Evolutionary conservation across 805 yeast species (phyloP).

Genomic region (Schwanniomyces pseudopolymorphus): DNA sequence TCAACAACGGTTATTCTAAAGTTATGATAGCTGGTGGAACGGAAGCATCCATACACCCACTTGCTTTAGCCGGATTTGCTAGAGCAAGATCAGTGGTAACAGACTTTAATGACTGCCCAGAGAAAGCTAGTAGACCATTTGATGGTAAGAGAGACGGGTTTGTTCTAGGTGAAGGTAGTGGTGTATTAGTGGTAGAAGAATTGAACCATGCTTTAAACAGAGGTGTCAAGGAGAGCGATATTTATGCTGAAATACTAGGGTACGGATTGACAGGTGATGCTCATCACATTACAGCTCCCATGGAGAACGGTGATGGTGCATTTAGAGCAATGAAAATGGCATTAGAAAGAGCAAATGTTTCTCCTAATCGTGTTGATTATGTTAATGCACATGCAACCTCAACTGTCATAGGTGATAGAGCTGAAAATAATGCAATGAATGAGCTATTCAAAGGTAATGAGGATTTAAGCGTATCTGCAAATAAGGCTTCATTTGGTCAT

Average conservation of each 20-base stretch:
- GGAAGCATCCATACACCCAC: conserved; percentile 83
- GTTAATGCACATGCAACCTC: conserved; percentile 98
- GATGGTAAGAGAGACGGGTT: conserved; percentile 80
- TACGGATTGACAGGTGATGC: conserved; percentile 94
- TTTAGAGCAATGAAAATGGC: conserved; percentile 80
- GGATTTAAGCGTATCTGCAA: conserved; percentile 63
- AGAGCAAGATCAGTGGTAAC: conserved; percentile 81
- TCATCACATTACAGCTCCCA: conserved; percentile 89
- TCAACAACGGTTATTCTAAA: conserved; percentile 75
- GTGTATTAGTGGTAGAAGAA: conserved; percentile 73
- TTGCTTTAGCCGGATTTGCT: conserved; percentile 87
- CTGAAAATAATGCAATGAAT: conserved; percentile 77
- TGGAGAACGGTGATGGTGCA: conserved; percentile 82
- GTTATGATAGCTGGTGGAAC: conserved; percentile 94
- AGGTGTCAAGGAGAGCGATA: conserved; percentile 48
- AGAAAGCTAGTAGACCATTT: conserved; percentile 80
- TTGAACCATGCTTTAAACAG: conserved; percentile 71
- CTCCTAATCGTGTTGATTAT: conserved; percentile 58
- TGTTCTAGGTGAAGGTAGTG: conserved; percentile 92
- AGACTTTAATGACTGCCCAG: conserved; percentile 59
- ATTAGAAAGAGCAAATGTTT: conserved; percentile 48
- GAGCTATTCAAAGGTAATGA: conserved; percentile 43
- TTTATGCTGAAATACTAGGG: conserved; percentile 81
- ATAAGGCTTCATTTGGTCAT: conserved; percentile 93
- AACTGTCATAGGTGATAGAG: conserved; percentile 82